Evolutionary conservation across 148 eudicot genomes (phyloP).

Genomic region (Talinum fruticosum): DNA sequence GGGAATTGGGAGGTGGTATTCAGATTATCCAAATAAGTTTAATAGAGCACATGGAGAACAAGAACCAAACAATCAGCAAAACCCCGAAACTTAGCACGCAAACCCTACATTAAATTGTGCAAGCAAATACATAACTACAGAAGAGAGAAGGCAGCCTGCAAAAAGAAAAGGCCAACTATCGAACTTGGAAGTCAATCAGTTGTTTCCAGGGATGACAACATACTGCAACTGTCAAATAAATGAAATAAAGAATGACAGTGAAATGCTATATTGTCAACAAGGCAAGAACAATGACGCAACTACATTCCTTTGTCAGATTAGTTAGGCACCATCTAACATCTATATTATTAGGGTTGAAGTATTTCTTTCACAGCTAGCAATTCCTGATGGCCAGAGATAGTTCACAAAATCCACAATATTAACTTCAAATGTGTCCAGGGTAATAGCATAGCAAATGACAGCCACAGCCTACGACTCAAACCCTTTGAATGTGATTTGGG

Average conservation of each 20-base stretch:
- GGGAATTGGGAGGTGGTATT: neutral
- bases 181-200: neutral
- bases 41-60: neutral
- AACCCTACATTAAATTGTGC: neutral
- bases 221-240: neutral
- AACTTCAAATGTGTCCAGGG: neutral
- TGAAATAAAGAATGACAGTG: neutral
- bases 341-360: neutral
- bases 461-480: neutral
- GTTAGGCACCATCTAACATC: neutral
- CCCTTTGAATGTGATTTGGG: neutral
- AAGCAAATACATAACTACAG: neutral
- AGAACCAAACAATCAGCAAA: neutral
- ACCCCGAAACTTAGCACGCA: neutral
- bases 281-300: neutral
- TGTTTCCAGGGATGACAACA: neutral
- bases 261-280: neutral
- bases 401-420: neutral
- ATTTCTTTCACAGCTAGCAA: neutral
- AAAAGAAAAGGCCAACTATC: neutral
- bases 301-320: neutral
- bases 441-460: neutral
- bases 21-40: neutral
- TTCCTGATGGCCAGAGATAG: neutral
- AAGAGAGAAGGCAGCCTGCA: neutral